Base-by-base conservation (phyloP, 2,329 filamentous ascomycete species). In the Penicillium italicum region DNA sequence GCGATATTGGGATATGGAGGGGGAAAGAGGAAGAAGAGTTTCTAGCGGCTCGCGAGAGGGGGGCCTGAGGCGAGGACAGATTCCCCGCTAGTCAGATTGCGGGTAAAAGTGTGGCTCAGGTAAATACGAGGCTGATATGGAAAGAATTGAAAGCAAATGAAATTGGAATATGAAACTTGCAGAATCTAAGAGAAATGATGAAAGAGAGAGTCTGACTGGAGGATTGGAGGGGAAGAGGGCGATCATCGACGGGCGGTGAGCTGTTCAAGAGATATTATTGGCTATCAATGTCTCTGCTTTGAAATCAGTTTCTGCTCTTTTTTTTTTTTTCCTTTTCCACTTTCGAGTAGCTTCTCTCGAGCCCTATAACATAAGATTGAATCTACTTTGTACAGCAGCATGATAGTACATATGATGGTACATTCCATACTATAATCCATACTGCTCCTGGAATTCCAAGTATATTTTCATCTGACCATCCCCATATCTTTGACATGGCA, bases 61-160 rank as follows among this genome's bases (percentile, higher is more conserved):
- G 59, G 48, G 55, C 57, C 57, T 62, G 55, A 62, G 59, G 59
- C 57, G 50, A 56, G 31, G 24, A 53, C 14, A 34, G 24, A 53
- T 37, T 33, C 37, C 50, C 50, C 50, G 43, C 53, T 55, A 55
- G 53, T 51, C 53, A 41, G 22, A 33, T 51, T 51, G 28, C 47
- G 47, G 47, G 53, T 24, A 26, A 12, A 55, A 50, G 10, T 55
- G 53, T 55, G 53, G 53, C 53, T 55, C 20, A 41, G 14, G 14
- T 28, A 34, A 38, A n/a, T 12, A 36, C 49, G 34, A 56, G 53
- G 50, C 53, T 46, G 30, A 36, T 18, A 40, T 48, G 26, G n/a
- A 48, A 24, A 33, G 4, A 24, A 18, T 22, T 8, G 24, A 14
- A 36, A 26, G 18, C 34, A 47, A 33, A 37, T 47, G 12, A 28